A percentile compares a stretch with the other conserved stretches of the same genome.
Conservation (phyloP, 208 protist species). For the Crithidia expoeki region DNA sequence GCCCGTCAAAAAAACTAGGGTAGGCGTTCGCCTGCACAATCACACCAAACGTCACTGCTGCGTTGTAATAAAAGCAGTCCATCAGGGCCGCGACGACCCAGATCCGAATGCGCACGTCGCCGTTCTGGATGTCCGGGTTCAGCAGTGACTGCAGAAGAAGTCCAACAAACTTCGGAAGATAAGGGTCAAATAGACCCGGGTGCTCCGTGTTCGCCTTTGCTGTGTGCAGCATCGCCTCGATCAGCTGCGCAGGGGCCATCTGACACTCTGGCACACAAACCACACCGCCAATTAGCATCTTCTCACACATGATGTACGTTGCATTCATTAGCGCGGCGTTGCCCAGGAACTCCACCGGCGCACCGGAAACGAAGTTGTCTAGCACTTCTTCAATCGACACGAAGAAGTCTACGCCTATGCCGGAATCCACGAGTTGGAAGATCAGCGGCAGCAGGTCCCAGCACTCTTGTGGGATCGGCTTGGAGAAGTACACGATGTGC, state of each 20-base stretch:
- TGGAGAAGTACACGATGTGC: conserved; percentile 70
- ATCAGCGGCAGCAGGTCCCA: conserved; percentile 77
- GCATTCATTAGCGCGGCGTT: conserved; percentile 74
- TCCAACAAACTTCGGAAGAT: conserved; percentile 63
- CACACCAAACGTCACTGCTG: conserved; percentile 57
- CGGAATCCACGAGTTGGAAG: conserved; percentile 67
- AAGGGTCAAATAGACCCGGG: conserved; percentile 54
- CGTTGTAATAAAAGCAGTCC: conserved; percentile 90
- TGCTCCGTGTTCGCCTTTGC: conserved; percentile 57
- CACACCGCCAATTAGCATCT: conserved; percentile 78
- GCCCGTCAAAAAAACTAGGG: conserved; percentile 74
- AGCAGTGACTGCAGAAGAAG: conserved; percentile 77
- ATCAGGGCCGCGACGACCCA: conserved; percentile 84
- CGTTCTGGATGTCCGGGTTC: conserved; percentile 51
- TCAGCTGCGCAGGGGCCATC: conserved; percentile 73
- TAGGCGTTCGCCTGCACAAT: conserved; percentile 59
- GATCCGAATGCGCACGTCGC: conserved; percentile 64
- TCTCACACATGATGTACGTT: conserved; percentile 73
- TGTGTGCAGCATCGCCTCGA: conserved; percentile 88
- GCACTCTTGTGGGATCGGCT: conserved; percentile 61
- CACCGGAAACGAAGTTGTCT: conserved; percentile 83
- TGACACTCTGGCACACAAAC: conserved; percentile 56
- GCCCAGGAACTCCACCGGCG: conserved; percentile 60
- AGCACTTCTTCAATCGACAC: conserved; percentile 78
- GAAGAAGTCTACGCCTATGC: conserved; percentile 89